phyloP scores from a whole-genome alignment of 2,329 filamentous ascomycete species.

The Penicillium sp. region DNA sequence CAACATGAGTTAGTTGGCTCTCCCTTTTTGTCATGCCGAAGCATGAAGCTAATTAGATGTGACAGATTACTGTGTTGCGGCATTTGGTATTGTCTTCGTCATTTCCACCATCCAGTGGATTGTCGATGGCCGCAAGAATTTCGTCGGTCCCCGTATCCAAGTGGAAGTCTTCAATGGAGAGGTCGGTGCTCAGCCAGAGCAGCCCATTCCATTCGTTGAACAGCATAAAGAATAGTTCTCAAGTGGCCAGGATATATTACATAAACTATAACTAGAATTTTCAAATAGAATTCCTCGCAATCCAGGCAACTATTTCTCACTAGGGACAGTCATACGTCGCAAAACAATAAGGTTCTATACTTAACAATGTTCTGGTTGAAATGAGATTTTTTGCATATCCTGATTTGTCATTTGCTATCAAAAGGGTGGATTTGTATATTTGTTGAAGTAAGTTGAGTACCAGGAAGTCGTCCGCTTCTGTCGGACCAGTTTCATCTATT shows the following conservation, averaged over 20 bases:
- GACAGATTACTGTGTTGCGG: slow-evolving; percentile 48
- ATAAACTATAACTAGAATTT: neutral
- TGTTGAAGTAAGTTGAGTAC: neutral
- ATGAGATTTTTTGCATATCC: neutral
- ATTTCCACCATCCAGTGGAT: slow-evolving; percentile 60
- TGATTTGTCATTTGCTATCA: too few species aligned
- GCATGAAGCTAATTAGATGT: slow-evolving; percentile 1
- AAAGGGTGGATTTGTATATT: neutral
- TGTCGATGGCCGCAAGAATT: slow-evolving; percentile 61
- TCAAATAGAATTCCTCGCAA: neutral
- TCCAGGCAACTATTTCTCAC: neutral
- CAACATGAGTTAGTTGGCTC: slow-evolving; percentile 62
- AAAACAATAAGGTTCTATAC: neutral
- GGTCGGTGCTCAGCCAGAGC: slow-evolving; percentile 13
- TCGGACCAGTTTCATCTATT: too few species aligned
- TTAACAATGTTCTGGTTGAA: too few species aligned
- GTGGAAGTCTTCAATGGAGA: slow-evolving; percentile 34
- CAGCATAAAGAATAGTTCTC: slow-evolving; percentile 7
- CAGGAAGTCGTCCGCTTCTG: neutral
- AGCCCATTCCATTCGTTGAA: slow-evolving; percentile 20
- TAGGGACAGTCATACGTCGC: neutral
- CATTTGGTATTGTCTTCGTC: slow-evolving; percentile 57
- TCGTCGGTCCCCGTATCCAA: slow-evolving; percentile 52
- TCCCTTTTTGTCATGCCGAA: neutral
- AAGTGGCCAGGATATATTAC: neutral